Conservation (phyloP, 2,329 filamentous ascomycete genomes). For the Sarocladium oryzae region DNA sequence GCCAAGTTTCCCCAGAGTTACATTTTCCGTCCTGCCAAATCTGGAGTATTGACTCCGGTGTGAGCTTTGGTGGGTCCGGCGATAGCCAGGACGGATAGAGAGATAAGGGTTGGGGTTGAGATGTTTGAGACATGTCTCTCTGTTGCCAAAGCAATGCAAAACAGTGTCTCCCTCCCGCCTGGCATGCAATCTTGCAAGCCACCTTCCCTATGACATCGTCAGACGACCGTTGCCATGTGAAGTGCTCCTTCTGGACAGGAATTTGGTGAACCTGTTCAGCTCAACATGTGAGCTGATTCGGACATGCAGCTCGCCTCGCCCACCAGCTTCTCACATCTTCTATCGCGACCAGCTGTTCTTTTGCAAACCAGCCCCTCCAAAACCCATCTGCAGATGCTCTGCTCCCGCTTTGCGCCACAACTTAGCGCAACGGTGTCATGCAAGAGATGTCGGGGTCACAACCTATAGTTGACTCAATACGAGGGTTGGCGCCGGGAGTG, state of each 20-base stretch:
- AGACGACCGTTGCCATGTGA: no score
- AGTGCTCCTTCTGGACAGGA: no score
- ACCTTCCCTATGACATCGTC: background rate
- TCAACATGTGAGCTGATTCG: no score
- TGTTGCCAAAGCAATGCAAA: no score
- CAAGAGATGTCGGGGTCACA: background rate
- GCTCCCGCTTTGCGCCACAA: background rate
- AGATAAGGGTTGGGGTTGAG: constrained; percentile 4
- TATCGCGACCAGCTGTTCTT: no score
- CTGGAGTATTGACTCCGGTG: constrained; percentile 1
- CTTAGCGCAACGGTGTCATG: background rate
- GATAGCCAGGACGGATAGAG: background rate
- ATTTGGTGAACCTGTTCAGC: no score
- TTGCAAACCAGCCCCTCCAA: no score
- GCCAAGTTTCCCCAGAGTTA: background rate
- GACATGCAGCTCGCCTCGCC: no score
- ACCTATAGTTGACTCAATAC: background rate
- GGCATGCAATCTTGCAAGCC: background rate
- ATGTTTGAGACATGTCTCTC: background rate
- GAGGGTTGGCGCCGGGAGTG: constrained; percentile 5
- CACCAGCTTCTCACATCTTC: no score
- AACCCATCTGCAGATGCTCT: background rate
- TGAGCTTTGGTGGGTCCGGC: background rate
- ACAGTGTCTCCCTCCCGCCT: no score
- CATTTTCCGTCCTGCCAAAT: background rate